A percentile compares a stretch with the other conserved stretches of the same genome.
Evolutionary conservation across 2,329 filamentous ascomycete species (phyloP).

Genomic region (Ophiostoma tasmaniense): DNA sequence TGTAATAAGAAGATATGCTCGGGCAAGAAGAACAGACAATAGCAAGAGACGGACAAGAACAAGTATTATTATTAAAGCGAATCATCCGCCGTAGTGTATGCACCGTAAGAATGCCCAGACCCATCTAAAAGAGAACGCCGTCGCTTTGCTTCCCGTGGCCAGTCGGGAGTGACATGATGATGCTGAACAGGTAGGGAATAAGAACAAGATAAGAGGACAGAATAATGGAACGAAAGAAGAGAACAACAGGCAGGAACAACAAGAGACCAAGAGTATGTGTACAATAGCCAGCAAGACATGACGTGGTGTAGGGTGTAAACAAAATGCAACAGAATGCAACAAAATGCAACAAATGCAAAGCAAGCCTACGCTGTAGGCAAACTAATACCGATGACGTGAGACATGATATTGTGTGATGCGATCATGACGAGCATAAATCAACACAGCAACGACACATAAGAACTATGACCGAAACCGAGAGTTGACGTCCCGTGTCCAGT

Average conservation of each 20-base stretch:
- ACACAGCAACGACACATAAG: neutral
- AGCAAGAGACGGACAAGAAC: neutral
- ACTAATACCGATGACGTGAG: neutral
- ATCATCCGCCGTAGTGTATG: neutral
- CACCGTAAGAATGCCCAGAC: slow-evolving; percentile 6
- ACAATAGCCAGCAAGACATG: neutral
- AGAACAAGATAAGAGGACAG: neutral
- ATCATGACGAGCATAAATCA: neutral
- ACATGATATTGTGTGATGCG: neutral
- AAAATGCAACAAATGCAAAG: neutral
- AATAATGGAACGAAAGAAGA: neutral
- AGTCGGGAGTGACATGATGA: neutral
- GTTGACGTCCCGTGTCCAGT: slow-evolving; percentile 57
- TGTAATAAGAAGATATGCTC: neutral
- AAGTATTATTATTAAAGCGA: neutral
- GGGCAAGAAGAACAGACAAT: neutral
- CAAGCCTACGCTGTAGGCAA: neutral
- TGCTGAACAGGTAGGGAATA: neutral
- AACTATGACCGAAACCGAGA: slow-evolving; percentile 26
- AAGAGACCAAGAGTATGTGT: neutral
- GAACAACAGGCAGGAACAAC: neutral
- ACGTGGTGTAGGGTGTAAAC: neutral
- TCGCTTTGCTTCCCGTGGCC: slow-evolving; percentile 14
- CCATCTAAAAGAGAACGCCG: slow-evolving; percentile 12
- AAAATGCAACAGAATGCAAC: too few species aligned